Evolutionary conservation across 164 flowering plant genomes (phyloP).

Genomic region (Pachysandra terminalis): DNA sequence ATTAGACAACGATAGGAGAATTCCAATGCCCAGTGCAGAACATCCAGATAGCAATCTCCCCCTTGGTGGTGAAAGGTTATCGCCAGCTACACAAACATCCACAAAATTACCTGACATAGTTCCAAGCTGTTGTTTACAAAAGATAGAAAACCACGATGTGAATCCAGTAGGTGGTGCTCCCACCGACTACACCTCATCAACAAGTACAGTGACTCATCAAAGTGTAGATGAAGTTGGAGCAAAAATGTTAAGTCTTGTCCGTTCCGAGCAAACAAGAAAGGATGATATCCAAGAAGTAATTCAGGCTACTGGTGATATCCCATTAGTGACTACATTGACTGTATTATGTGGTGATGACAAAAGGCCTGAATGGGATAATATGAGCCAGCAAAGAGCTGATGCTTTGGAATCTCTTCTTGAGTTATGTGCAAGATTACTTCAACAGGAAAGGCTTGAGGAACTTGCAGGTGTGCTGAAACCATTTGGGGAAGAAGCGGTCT

Average conservation of each 20-base stretch:
- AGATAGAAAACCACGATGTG: constrained; percentile 12
- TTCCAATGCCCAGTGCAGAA: constrained; percentile 8
- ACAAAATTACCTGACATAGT: constrained; percentile 17
- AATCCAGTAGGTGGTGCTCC: constrained; percentile 9
- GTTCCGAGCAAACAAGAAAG: constrained; percentile 19
- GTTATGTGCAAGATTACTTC: constrained; percentile 75
- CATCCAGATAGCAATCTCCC: constrained; percentile 7
- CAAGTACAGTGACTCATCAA: constrained; percentile 12
- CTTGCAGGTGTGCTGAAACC: constrained; percentile 75
- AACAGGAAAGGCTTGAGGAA: constrained; percentile 72
- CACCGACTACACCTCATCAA: constrained; percentile 22
- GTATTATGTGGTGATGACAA: constrained; percentile 26
- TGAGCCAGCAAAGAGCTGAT: constrained; percentile 65
- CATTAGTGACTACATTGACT: constrained; percentile 33
- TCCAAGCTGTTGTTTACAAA: constrained; percentile 4
- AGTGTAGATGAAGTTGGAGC: constrained; percentile 21
- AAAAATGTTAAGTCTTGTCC: constrained; percentile 11
- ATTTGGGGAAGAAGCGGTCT: constrained; percentile 69
- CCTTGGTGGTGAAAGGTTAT: constrained; percentile 17
- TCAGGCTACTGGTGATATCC: constrained; percentile 22
- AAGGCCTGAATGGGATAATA: constrained; percentile 34
- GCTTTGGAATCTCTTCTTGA: constrained; percentile 90
- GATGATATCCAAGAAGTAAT: constrained; percentile 15
- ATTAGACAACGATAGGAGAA: constrained; percentile 2
- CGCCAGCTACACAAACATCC: constrained; percentile 17